A percentile compares a stretch with the other conserved stretches of the same genome.
phyloP scores from a whole-genome alignment of 2,329 filamentous ascomycete species.

The Aspergillus sp. region DNA sequence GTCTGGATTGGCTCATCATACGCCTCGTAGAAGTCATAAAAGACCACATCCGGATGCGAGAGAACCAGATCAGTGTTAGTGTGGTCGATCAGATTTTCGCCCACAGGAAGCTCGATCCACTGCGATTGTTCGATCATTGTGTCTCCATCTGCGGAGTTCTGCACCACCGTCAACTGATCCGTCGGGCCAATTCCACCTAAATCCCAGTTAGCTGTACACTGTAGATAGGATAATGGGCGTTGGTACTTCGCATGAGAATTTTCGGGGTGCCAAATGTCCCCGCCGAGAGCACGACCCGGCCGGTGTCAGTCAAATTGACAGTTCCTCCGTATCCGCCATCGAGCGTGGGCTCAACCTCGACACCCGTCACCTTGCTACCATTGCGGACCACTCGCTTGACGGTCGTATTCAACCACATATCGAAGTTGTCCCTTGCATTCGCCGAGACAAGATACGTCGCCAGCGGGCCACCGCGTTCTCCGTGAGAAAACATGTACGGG shows the following conservation, averaged over 20 bases:
- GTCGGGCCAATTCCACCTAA: conserved; percentile 12
- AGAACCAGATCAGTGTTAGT: conserved; percentile 14
- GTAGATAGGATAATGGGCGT: background rate
- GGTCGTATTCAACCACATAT: conserved; percentile 7
- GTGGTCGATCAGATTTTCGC: conserved; percentile 8
- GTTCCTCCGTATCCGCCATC: conserved; percentile 8
- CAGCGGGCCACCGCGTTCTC: conserved; percentile 10
- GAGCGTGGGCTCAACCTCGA: conserved; percentile 11
- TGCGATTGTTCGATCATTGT: conserved; percentile 8
- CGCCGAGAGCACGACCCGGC: conserved; percentile 8
- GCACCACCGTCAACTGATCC: conserved; percentile 7
- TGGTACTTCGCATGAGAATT: conserved; percentile 11
- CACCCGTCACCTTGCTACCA: conserved; percentile 4
- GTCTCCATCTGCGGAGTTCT: conserved; percentile 7
- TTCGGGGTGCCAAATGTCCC: conserved; percentile 7
- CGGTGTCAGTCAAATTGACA: conserved; percentile 5
- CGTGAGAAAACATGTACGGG: conserved; percentile 10
- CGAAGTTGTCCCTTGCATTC: conserved; percentile 6
- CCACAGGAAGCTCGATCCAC: conserved; percentile 10
- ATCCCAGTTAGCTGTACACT: background rate
- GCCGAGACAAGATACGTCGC: conserved; percentile 11
- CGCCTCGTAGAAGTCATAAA: conserved; percentile 10
- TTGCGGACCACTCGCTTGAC: conserved; percentile 7
- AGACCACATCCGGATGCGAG: conserved; percentile 10
- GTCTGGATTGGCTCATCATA: conserved; percentile 12